Conservation (phyloP, 2,329 filamentous ascomycete genomes). For the Ophiostoma novo-ulmi region DNA sequence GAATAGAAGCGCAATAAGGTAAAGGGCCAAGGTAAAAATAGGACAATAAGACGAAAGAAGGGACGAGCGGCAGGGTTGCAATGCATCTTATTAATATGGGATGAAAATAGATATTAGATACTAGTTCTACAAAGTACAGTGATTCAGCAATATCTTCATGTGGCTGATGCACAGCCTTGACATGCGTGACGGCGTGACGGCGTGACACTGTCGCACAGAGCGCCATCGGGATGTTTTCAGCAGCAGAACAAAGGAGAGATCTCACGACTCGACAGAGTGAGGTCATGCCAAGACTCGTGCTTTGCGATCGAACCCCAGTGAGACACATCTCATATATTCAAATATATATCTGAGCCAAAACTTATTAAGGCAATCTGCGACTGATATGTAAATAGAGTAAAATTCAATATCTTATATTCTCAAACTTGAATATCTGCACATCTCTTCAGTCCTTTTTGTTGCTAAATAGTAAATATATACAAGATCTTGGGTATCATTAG, state of each 20-base stretch:
- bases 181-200: background rate
- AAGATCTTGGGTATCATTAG: background rate
- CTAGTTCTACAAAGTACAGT: too few species aligned
- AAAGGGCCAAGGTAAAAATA: background rate
- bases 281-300: background rate
- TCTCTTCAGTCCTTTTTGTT: background rate
- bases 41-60: background rate
- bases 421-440: background rate
- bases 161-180: background rate
- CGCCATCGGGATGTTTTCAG: background rate
- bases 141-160: too few species aligned
- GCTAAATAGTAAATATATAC: background rate
- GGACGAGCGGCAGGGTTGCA: background rate
- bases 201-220: background rate
- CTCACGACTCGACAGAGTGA: background rate
- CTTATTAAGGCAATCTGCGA: too few species aligned
- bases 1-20: background rate
- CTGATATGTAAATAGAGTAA: background rate
- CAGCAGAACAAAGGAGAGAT: background rate
- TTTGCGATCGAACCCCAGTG: background rate
- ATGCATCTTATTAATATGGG: background rate
- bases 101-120: background rate
- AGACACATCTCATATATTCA: background rate
- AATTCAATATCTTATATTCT: background rate
- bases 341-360: background rate